Percentiles rank a stretch among this genome's conserved stretches.
phyloP scores from a whole-genome alignment of 495 filamentous ascomycete genomes.

The Penicillium flavigenum region DNA sequence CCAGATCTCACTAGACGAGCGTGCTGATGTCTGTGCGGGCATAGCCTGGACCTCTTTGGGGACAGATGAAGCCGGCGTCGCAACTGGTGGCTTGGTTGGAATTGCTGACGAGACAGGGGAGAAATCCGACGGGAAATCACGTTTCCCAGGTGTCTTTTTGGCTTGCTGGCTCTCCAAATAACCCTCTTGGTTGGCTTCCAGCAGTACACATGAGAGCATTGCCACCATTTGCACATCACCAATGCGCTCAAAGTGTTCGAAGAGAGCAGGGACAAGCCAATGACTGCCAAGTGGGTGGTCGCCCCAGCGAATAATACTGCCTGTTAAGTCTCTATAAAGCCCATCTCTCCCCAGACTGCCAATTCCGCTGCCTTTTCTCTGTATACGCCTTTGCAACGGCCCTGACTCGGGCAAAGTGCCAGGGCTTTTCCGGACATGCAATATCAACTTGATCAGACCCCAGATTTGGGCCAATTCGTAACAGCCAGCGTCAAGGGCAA shows the following conservation, averaged over 20 bases:
- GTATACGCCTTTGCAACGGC: constrained; percentile 33
- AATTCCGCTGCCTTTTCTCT: constrained; percentile 31
- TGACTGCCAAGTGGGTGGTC: constrained; percentile 72
- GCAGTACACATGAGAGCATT: constrained; percentile 88
- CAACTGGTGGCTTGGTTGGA: constrained; percentile 34
- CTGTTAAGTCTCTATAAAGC: constrained; percentile 27
- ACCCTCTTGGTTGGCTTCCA: constrained; percentile 53
- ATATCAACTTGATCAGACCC: constrained; percentile 72
- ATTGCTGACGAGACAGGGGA: constrained; percentile 27
- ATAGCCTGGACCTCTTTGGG: constrained; percentile 59
- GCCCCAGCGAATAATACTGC: constrained; percentile 79
- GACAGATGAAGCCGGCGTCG: constrained; percentile 49
- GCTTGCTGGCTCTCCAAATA: constrained; percentile 21
- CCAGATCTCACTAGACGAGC: constrained; percentile 41
- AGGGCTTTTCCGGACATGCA: constrained; percentile 68
- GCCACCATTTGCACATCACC: constrained; percentile 92
- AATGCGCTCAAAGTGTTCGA: constrained; percentile 73
- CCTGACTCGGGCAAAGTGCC: constrained; percentile 47
- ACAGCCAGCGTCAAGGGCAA: constrained; percentile 72
- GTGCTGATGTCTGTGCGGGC: constrained; percentile 55
- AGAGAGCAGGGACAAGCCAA: constrained; percentile 64
- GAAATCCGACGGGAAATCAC: constrained; percentile 35
- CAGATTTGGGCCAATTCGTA: constrained; percentile 79
- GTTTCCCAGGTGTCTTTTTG: constrained; percentile 20
- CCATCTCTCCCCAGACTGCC: constrained; percentile 10